Evolutionary conservation across 371 early-diverging fungal species (phyloP), one percentile per base, ranked within the genome.

Genomic region (Mucor piriformis): DNA sequence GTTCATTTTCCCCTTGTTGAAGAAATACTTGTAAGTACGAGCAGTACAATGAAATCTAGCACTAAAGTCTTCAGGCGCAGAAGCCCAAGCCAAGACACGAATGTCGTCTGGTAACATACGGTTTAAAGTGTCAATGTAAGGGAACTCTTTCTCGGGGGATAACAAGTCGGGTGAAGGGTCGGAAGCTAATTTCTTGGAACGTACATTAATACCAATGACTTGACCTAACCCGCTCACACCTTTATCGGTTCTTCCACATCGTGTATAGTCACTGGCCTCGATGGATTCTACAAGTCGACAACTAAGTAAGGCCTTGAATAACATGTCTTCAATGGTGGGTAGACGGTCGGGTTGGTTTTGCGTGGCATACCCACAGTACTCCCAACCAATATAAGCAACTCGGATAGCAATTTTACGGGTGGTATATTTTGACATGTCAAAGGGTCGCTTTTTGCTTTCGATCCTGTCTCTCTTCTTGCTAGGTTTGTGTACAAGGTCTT

Each of bases 161-260:
- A 61, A 53, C 13, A 70, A 44, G 10, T 66, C 42, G 62, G 66
- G 69, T 3, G 54, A 43, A 15, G 55, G 29, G 5, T 59, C 63
- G 3, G 51, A 48, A 16, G 55, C 43, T 10, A 73, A 61, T 47
- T 76, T 70, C 16, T 82, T 81, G 6, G 88, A 88, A 11, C 96
- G 85, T 3, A 98, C 88, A 42, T 88, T 76, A 40, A 97, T 59
- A 6, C 90, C 84, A n/a, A 96, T 78, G 0, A 96, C 95, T 66
- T 98, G 97, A 3, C 90, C 93, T 46, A 95, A 80, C 2, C 93
- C 93, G 63, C 93, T 93, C 13, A 99, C 98, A 0, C 99, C 99
- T 50, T 91, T 89, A 70, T 98, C 98, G 0, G 99, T 98, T 21
- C 98, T 79, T 24, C 98, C 97, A 71, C 96, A 95, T 23, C 94